These are phyloP conservation scores for Cyclotella choctawhatcheeana DNA, from an alignment of 108 stramenopile genomes.

Conservation along the genomic window DNA sequence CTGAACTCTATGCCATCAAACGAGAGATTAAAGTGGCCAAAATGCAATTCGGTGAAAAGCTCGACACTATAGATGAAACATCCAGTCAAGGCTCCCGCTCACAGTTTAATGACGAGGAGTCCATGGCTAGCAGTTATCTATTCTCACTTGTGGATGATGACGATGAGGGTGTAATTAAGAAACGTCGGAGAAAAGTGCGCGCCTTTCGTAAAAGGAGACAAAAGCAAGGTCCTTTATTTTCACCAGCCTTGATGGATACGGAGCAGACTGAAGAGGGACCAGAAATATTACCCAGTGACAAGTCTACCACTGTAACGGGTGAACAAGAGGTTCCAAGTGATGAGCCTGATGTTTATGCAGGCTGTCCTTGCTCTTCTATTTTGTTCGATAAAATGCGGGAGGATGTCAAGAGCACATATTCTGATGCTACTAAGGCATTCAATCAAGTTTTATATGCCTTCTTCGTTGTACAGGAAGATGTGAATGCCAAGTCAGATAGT, in stretches of 20 bases:
- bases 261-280: not conserved
- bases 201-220: not conserved
- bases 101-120: slow-evolving; percentile 16
- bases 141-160: slow-evolving; percentile 28
- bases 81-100: slow-evolving; percentile 1
- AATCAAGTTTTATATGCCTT: slow-evolving; percentile 44
- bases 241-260: not conserved
- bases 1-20: not conserved
- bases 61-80: not conserved
- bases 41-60: too few species aligned
- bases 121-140: slow-evolving; percentile 13
- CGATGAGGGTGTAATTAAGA: slow-evolving; percentile 13
- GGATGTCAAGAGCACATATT: slow-evolving; percentile 18
- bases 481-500: slow-evolving; percentile 37
- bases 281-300: not conserved
- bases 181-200: not conserved
- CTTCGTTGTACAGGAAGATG: slow-evolving; percentile 24
- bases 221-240: not conserved
- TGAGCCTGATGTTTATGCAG: slow-evolving; percentile 14
- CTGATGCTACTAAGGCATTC: slow-evolving; percentile 25
- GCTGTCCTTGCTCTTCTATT: not conserved
- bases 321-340: too few species aligned
- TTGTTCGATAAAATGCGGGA: slow-evolving; percentile 19
- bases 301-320: not conserved
- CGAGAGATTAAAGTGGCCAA: not conserved